Percentiles rank a stretch among this genome's conserved stretches.
Conservation (phyloP, 176 grass and related monocot genomes). For the Lolium multiflorum region DNA sequence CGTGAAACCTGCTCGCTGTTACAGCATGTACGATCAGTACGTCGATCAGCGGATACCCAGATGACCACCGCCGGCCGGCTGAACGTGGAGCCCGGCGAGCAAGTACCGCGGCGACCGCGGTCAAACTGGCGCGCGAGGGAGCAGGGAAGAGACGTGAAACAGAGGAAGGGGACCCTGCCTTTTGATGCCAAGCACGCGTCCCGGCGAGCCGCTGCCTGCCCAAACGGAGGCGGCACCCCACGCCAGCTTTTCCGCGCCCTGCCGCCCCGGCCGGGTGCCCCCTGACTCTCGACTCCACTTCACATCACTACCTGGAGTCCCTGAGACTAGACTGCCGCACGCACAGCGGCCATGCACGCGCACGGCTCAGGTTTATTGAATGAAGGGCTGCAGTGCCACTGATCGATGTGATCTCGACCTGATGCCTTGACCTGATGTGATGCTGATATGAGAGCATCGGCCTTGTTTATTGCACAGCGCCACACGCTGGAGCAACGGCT, state of each 20-base stretch:
- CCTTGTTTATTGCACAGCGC: not conserved
- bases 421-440: not conserved
- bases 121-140: not conserved
- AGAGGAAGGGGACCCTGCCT: not conserved
- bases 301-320: not conserved
- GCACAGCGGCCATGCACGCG: not conserved
- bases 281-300: not conserved
- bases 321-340: too few relatives aligned
- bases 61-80: too few relatives aligned
- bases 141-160: not conserved
- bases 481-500: not conserved
- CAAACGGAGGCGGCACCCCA: not conserved
- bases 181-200: conserved; percentile 7
- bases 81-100: not conserved
- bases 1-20: too few relatives aligned
- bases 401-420: not conserved
- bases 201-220: not conserved
- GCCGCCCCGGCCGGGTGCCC: not conserved
- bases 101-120: not conserved
- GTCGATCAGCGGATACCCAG: too few relatives aligned
- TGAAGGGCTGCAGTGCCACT: not conserved
- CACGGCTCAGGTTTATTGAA: not conserved
- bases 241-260: not conserved
- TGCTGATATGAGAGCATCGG: not conserved
- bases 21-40: too few relatives aligned